Percentiles rank a stretch among this genome's conserved stretches.
Evolutionary conservation across 768 basidiomycete genomes (phyloP).

Genomic region (Obba rivulosa): DNA sequence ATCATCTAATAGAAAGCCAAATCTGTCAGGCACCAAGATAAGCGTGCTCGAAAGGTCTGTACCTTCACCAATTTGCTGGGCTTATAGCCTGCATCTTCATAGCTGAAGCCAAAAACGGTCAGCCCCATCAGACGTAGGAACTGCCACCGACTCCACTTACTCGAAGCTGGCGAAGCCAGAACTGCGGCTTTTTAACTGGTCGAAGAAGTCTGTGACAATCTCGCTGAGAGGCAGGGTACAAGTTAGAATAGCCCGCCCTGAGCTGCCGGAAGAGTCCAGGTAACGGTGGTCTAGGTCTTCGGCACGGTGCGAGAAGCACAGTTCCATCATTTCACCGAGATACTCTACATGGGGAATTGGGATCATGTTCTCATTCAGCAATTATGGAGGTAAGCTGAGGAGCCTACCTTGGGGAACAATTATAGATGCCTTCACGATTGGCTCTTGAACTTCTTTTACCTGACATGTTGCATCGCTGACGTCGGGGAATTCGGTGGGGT

Average conservation of each 20-base stretch:
- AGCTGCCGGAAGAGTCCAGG: conserved; percentile 55
- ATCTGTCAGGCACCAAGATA: neutral
- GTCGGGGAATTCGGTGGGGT: conserved; percentile 95
- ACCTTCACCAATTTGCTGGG: conserved; percentile 82
- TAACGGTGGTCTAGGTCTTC: conserved; percentile 81
- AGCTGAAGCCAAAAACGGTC: conserved; percentile 27
- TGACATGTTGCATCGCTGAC: conserved; percentile 48
- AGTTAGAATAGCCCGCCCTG: conserved; percentile 72
- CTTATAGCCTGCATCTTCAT: conserved; percentile 90
- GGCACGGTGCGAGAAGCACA: conserved; percentile 83
- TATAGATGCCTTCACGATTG: conserved; percentile 89
- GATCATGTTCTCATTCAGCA: neutral
- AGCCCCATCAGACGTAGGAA: neutral
- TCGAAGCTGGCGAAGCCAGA: conserved; percentile 92
- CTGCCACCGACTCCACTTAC: conserved; percentile 39
- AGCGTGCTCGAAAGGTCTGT: conserved; percentile 3
- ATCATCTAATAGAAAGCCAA: conserved; percentile 54
- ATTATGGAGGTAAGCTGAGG: neutral
- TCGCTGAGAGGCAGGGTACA: conserved; percentile 86
- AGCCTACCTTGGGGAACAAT: conserved; percentile 84
- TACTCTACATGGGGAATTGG: conserved; percentile 51
- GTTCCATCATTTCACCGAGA: conserved; percentile 93
- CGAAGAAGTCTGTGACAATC: conserved; percentile 94
- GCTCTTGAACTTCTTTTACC: conserved; percentile 82
- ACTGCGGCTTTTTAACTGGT: conserved; percentile 87